Evolutionary conservation across 345 rosid species (phyloP), one percentile per base, ranked within the genome.

Genomic region (Mercurialis annua): DNA sequence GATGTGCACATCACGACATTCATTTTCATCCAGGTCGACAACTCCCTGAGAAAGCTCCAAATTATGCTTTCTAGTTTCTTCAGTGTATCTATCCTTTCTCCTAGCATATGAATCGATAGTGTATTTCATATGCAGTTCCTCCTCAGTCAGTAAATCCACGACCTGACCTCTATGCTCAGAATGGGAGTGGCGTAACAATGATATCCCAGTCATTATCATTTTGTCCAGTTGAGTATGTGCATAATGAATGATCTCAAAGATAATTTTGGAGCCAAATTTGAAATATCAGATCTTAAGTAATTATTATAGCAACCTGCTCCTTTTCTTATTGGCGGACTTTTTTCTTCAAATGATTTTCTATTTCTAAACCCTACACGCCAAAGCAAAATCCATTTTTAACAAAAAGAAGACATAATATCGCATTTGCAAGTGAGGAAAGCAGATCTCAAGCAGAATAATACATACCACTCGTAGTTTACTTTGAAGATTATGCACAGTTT

Each of bases 281-380:
- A 44, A 52, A 26, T 49, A 31, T 49, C 49, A 12, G 33, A 51
- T 21, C 33, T 51, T 6, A 64, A 65, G 38, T 51, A 52, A 71
- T n/a, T 3, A 33, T 71, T 46, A 53, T 61, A 76, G 88, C 73
- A 78, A 94, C 99, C 70, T 74, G 90, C 76, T 88, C 87, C 86
- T 86, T 88, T 83, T 88, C 91, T 80, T 88, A 75, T 43, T 84
- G 90, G 62, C 70, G 80, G 57, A 92, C 83, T 77, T 68, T 85
- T 84, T 81, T 90, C 86, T 88, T 92, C 68, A 95, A 79, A 74
- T 95, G 99, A 36, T 82, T 95, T 82, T 95, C 99, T 49, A 95
- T 95, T 77, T 92, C 96, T 85, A 95, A 50, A 54, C 97, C 98
- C 98, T 95, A 61, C 47, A 66, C 54, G 69, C 30, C 74, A 82